Evolutionary conservation across 371 early-diverging fungal genomes (phyloP), one percentile per base, ranked within the genome.

Genomic region (Apophysomyces ossiformis): DNA sequence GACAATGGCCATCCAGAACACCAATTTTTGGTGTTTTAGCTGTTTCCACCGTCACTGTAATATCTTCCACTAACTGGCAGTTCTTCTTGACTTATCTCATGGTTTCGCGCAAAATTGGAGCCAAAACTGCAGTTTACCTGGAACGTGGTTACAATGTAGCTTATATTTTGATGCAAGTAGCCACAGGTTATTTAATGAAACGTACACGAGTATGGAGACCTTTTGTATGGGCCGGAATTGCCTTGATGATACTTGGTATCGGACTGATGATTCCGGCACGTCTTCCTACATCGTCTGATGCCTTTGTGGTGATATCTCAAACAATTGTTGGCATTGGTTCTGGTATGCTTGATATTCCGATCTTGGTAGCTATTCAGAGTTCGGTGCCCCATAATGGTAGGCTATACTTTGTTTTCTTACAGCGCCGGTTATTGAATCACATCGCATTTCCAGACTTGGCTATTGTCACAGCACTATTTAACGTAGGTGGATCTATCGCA

Each of bases 221-320:
- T 58, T 65, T 91, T 43, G 69, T 75, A 0, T 73, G 91, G 90
- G 73, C 83, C 46, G 91, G 72, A 5, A 70, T 93, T 5, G 90
- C 89, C 7, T 56, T 90, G 7, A 37, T 90, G 54, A 69, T 82
- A 5, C 50, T 74, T 5, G 77, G 77, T 62, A 68, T 76, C 36
- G 76, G 76, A 37, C 63, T 78, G 21, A 82, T 79, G 77, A 79
- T 82, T 43, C 79, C 79, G 50, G 74, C 82, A 45, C 79, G 82
- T 57, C 63, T 63, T 35, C 76, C 77, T 18, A 45, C 59, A 4
- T 71, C 78, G 9, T 68, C 78, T 0, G 58, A 66, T 35, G 68
- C 60, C 8, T 75, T 78, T 46, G 72, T 81, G 2, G 72, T 75
- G 12, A 65, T 73, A 54, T 69, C 77, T 13, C 82, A 81, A 62